phyloP scores from a whole-genome alignment of 208 protist species.

The Wallacemonas sp. region DNA sequence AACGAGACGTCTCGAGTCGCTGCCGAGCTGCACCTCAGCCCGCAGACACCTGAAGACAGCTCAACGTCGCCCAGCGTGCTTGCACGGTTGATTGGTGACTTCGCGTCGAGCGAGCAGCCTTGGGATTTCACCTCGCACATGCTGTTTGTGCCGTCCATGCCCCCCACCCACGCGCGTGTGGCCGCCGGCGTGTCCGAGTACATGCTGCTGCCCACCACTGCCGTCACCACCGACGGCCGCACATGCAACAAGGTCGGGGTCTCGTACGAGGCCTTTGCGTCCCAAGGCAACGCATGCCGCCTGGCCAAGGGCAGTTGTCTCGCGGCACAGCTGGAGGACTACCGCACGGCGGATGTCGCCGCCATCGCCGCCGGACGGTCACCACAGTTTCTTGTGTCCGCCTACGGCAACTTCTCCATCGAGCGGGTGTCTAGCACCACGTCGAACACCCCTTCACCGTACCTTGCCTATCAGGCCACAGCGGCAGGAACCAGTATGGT shows the following conservation, averaged over 20 bases:
- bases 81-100: slow-evolving; percentile 74
- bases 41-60: slow-evolving; percentile 29
- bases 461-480: slow-evolving; percentile 46
- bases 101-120: slow-evolving; percentile 46
- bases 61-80: slow-evolving; percentile 35
- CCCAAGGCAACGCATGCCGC: slow-evolving; percentile 68
- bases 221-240: slow-evolving; percentile 68
- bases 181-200: slow-evolving; percentile 59
- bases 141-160: slow-evolving; percentile 67
- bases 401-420: slow-evolving; percentile 49
- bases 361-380: slow-evolving; percentile 33
- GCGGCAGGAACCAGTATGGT: slow-evolving; percentile 57
- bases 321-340: slow-evolving; percentile 77
- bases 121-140: slow-evolving; percentile 58
- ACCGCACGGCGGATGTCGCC: slow-evolving; percentile 47
- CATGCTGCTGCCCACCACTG: slow-evolving; percentile 62
- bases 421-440: slow-evolving; percentile 4
- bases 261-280: slow-evolving; percentile 82
- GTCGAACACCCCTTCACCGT: slow-evolving; percentile 22
- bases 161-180: slow-evolving; percentile 34
- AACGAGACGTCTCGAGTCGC: background rate
- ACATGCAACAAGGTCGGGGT: slow-evolving; percentile 91
- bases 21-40: slow-evolving; percentile 43
- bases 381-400: slow-evolving; percentile 59
- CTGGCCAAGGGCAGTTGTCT: slow-evolving; percentile 69